Percentiles rank a stretch among this genome's conserved stretches.
Conservation (phyloP, 2,329 filamentous ascomycete genomes). For the Cladophialophora bantiana region DNA sequence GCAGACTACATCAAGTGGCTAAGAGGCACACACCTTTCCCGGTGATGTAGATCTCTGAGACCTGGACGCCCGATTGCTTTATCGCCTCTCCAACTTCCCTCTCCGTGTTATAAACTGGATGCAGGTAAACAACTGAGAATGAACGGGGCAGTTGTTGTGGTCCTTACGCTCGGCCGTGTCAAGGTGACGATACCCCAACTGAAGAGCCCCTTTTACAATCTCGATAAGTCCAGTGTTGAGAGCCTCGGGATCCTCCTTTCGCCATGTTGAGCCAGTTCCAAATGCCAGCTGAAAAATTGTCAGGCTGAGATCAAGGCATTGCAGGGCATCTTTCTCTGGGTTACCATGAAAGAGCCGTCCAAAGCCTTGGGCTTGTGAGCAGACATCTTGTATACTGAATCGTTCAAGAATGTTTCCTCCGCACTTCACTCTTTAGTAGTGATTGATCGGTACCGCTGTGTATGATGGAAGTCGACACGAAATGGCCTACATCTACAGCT, state of each 20-base stretch:
- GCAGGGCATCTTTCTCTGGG: neutral
- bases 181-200: slow-evolving; percentile 17
- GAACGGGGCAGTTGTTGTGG: too few species aligned
- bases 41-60: slow-evolving; percentile 70
- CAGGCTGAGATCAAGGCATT: neutral
- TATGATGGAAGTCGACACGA: neutral
- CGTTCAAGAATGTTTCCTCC: neutral
- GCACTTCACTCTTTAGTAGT: neutral
- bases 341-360: slow-evolving; percentile 8
- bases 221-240: slow-evolving; percentile 12
- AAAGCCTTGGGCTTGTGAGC: slow-evolving; percentile 3
- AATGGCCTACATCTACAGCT: neutral
- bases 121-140: neutral
- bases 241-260: slow-evolving; percentile 8
- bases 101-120: slow-evolving; percentile 64
- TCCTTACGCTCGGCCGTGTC: slow-evolving; percentile 18
- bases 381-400: slow-evolving; percentile 1
- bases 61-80: slow-evolving; percentile 62
- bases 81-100: slow-evolving; percentile 70
- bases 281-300: slow-evolving; percentile 12
- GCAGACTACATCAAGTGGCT: neutral
- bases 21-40: slow-evolving; percentile 61
- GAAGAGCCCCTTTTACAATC: slow-evolving; percentile 18
- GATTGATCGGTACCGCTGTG: neutral
- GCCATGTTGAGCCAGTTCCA: slow-evolving; percentile 20